phyloP scores from a whole-genome alignment of 768 basidiomycete species.

The Boletus rufocinnamomeus region DNA sequence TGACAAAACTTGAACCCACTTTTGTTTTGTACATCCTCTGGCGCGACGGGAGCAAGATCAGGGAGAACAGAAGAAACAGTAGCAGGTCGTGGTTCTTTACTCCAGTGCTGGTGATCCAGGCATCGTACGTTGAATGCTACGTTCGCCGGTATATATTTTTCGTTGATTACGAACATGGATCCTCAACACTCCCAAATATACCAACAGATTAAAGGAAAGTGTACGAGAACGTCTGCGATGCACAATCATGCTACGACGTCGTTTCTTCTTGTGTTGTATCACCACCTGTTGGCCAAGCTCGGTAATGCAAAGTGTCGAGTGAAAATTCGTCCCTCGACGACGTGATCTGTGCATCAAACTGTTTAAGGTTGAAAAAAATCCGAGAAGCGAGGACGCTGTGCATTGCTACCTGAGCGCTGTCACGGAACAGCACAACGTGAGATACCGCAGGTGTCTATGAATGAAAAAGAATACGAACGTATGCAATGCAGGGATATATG shows the following conservation, averaged over 20 bases:
- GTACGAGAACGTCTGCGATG: not conserved
- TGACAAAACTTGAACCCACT: too few species aligned
- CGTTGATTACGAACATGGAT: not conserved
- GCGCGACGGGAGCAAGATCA: too few species aligned
- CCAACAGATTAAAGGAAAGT: not conserved
- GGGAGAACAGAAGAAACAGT: too few species aligned
- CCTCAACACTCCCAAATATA: not conserved
- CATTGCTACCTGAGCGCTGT: slow-evolving; percentile 32
- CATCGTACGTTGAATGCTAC: slow-evolving; percentile 4
- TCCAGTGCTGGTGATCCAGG: not conserved
- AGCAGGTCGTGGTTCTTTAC: too few species aligned
- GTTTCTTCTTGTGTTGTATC: not conserved
- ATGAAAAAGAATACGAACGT: slow-evolving; percentile 22
- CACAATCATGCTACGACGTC: not conserved
- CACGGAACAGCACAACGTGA: slow-evolving; percentile 5
- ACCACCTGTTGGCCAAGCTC: not conserved
- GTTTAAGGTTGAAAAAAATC: slow-evolving; percentile 32
- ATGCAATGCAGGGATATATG: slow-evolving; percentile 20
- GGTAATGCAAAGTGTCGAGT: slow-evolving; percentile 12
- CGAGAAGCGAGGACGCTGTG: slow-evolving; percentile 29
- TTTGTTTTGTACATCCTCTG: too few species aligned
- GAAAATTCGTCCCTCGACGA: not conserved
- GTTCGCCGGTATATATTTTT: not conserved
- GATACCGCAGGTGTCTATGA: not conserved
- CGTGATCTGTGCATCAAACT: slow-evolving; percentile 10